Base-by-base conservation (phyloP, 2,329 filamentous ascomycete genomes). In the Diaporthe batatas region DNA sequence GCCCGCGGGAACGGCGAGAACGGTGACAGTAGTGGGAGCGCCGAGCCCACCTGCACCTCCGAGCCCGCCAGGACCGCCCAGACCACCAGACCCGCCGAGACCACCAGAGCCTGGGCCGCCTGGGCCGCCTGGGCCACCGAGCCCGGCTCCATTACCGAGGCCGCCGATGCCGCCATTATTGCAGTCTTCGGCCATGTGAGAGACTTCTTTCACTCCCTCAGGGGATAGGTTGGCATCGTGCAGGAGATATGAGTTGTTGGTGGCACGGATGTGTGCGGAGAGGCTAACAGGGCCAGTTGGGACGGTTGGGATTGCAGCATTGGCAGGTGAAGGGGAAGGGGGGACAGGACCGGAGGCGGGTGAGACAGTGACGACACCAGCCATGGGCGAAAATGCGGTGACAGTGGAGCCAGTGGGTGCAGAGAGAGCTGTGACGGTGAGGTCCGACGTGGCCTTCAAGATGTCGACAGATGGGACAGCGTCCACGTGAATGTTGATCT, bases 401-500 rank as follows among this genome's bases (percentile, higher is more conserved):
- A 65, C 25, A 25, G 25, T 36, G 23, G 51, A 59, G 34, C n/a
- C 44, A 39, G 62, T 36, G 1, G 39, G 67, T 21, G 36, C 47
- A 64, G 62, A 51, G n/a, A 57, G 12, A 23, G 71, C 25, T 44
- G 58, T 54, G 10, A 73, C 29, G 18, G 71, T 64, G 29, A 62
- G 47, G 58, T 36, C 53, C 23, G 34, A 62, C 21, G 55, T 58
- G 21, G 51, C 67, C 29, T 23, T 57, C 18, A 49, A 36, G 23
- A 23, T 47, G 14, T 51, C 21, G 36, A 55, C 39, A 32, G 59
- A 34, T 12, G 59, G 32, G 59, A 5, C 29, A 68, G 65, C 16
- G 29, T 57, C 64, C 51, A 75, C 51, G 25, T 73, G 68, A 25
- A 75, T 70, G 39, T 75, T 70, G 29, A 75, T 75, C 25, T 73